Base-by-base conservation (phyloP, 345 rosid species). In the Xanthoceras sorbifolium region DNA sequence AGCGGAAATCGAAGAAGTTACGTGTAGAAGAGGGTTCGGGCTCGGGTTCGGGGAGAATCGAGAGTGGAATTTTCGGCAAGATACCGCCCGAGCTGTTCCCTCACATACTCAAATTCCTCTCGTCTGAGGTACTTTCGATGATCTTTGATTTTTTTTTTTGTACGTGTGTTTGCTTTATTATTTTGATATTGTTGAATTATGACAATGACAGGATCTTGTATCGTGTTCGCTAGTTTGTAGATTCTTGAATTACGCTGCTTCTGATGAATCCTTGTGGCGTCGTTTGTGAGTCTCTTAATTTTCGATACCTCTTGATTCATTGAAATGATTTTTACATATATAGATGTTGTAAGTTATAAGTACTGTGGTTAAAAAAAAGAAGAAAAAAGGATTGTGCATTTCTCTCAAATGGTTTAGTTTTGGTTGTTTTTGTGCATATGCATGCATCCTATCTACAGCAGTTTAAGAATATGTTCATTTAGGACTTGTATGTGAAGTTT, bases 221-320 rank as follows among this genome's bases (percentile, higher is more conserved):
- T 85, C 98, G 6, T 93, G 99, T 78, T 89, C 98, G 25, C 78
- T 86, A 82, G 97, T 85, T 23, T 94, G 98, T 82, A 94, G 82
- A 82, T 91, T 86, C 79, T 83, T 94, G 62, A 90, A 84, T 75
- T 83, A 48, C 73, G 98, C 94, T 46, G 97, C 98, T 6, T 83
- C 94, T 40, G 99, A 94, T 75, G 99, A 94, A 83, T 88, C 96
- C 78, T 79, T 94, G 62, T 94, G 99, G 99, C 96, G 94, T 75
- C 98, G 97, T 75, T 81, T 94, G 98, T 94, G 79, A 89, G 97
- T 84, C 44, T 75, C 75, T 70, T 84, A 2, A 57, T 23, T 57
- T 57, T 42, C 10, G 42, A 38, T 42, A 14, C 3, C 46, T 42
- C 46, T 42, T 10, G 46, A 42, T 42, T 42, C 14, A 42, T 10